phyloP scores from a whole-genome alignment of 2,329 filamentous ascomycete species.

The Pezicula neosporulosa region DNA sequence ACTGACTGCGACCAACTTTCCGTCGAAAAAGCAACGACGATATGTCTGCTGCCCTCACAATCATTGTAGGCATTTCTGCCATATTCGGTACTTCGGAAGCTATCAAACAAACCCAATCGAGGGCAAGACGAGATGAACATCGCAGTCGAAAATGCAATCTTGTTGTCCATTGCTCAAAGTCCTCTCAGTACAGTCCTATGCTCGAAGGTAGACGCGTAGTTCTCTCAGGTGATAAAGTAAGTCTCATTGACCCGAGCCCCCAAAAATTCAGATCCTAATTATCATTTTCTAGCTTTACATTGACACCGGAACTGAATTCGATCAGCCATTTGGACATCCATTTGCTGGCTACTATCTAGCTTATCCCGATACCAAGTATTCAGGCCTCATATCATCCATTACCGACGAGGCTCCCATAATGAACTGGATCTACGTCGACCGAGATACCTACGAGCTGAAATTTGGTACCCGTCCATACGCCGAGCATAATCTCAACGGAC shows the following conservation, averaged over 20 bases:
- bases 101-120: slow-evolving; percentile 45
- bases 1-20: not conserved
- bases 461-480: slow-evolving; percentile 70
- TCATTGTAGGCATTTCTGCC: slow-evolving; percentile 31
- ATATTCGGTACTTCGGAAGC: slow-evolving; percentile 45
- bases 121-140: slow-evolving; percentile 46
- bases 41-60: slow-evolving; percentile 12
- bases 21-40: not conserved
- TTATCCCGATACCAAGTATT: slow-evolving; percentile 42
- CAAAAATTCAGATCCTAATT: slow-evolving; percentile 4
- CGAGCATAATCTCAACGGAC: slow-evolving; percentile 68
- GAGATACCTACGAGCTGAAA: slow-evolving; percentile 52
- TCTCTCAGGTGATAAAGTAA: slow-evolving; percentile 40
- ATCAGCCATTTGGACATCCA: slow-evolving; percentile 45
- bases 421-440: slow-evolving; percentile 65
- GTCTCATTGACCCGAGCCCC: not conserved
- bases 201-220: slow-evolving; percentile 42
- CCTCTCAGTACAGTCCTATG: slow-evolving; percentile 38
- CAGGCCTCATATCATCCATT: slow-evolving; percentile 50
- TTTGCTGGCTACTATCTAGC: slow-evolving; percentile 53
- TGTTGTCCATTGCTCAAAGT: slow-evolving; percentile 40
- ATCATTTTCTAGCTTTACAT: slow-evolving; percentile 38
- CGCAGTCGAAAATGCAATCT: slow-evolving; percentile 45
- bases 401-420: slow-evolving; percentile 53
- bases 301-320: slow-evolving; percentile 36